Evolutionary conservation across 257 asterid genomes (phyloP), one percentile per base, ranked within the genome.

Genomic region (Henckelia pumila): DNA sequence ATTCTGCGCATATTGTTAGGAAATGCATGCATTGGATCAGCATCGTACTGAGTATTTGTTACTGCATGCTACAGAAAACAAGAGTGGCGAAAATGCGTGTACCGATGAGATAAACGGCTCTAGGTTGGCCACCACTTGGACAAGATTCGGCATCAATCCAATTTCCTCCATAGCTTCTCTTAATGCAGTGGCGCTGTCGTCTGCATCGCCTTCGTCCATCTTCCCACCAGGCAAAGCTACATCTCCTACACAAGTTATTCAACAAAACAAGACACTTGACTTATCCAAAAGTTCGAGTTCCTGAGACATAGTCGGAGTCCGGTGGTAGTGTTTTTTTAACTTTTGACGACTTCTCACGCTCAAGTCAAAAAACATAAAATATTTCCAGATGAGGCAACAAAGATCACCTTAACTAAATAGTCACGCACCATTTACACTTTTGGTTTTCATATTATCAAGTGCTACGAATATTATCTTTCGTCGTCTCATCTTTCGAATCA

Each of bases 101-200:
- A 80, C 88, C 75, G 81, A 75, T 22, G 91, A 85, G 29, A 83
- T 77, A 64, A 85, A 85, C 0, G 91, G 84, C 40, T 85, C 82
- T 63, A 83, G 64, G 59, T 71, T 77, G 25, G 85, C 81, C n/a
- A 83, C 73, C 55, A 85, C 86, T 29, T 76, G 82, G 44, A 85
- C 83, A 44, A 85, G 86, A 52, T 56, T 49, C 35, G 85, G 78
- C 37, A 71, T 71, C 73, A 85, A 72, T 1, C 92, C 92, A 24
- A 86, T 86, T 68, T 86, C 92, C 73, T 86, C 92, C 72, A 3
- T 79, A 22, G 92, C 87, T 74, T 86, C 89, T 71, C 89, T 75
- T 14, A 85, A 56, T 57, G 92, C 89, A 20, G 89, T 85, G 8
- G 78, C 89, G 11, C 81, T 69, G 75, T 86, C 89, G 24, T 86